Evolutionary conservation across 305 asterid species (phyloP).

Genomic region (Fraxinus nigra): DNA sequence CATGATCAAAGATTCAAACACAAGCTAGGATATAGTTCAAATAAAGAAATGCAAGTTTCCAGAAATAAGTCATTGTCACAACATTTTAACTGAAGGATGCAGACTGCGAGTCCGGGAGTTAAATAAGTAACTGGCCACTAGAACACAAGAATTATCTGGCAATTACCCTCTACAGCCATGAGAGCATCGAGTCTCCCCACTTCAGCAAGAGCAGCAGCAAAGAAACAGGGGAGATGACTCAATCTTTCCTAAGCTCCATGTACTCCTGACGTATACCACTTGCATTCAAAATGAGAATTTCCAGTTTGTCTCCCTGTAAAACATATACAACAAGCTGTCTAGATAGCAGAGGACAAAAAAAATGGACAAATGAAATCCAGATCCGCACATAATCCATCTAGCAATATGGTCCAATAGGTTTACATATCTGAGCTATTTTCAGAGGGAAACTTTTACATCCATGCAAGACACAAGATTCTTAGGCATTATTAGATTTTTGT

Average conservation of each 20-base stretch:
- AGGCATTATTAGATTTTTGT: background rate
- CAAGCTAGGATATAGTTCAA: background rate
- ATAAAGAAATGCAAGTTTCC: background rate
- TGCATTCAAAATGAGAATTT: slow-evolving; percentile 66
- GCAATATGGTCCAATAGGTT: background rate
- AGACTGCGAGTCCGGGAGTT: background rate
- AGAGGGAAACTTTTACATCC: background rate
- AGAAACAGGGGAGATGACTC: slow-evolving; percentile 20
- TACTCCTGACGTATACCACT: slow-evolving; percentile 64
- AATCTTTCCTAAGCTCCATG: slow-evolving; percentile 89
- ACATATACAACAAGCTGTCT: background rate
- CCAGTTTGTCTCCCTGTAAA: slow-evolving; percentile 86
- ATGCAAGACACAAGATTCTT: background rate
- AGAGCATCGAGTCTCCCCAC: background rate
- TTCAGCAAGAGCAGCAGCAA: background rate
- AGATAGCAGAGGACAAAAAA: background rate
- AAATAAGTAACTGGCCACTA: background rate
- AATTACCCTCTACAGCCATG: slow-evolving; percentile 1
- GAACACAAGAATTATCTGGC: slow-evolving; percentile 8
- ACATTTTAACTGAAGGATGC: background rate
- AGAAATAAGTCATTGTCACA: background rate
- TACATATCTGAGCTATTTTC: background rate
- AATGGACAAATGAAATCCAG: background rate
- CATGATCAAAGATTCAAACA: slow-evolving; percentile 12
- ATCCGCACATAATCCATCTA: background rate